Percentiles rank a stretch among this genome's conserved stretches.
These are phyloP conservation scores for Saturnispora kantuleensis DNA, from an alignment of 805 yeast species.

Conservation along the genomic window DNA sequence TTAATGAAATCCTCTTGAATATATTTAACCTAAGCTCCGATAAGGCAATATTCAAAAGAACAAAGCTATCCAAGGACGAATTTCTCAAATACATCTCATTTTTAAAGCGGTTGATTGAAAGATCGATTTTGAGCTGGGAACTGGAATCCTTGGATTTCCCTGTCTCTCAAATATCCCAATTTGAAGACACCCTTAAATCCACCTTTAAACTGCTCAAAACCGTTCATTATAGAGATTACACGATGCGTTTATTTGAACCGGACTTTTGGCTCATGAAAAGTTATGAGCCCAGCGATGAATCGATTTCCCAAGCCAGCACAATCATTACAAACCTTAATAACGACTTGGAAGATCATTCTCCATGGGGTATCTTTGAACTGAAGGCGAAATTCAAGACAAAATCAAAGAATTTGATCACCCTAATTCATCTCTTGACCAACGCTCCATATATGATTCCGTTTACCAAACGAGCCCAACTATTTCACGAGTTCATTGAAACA, in stretches of 20 bases:
- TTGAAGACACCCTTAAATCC: constrained; percentile 12
- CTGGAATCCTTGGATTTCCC: not conserved
- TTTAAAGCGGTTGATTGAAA: constrained; percentile 40
- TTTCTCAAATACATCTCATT: constrained; percentile 36
- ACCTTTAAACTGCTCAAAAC: constrained; percentile 52
- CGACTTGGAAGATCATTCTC: constrained; percentile 2
- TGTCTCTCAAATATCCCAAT: not conserved
- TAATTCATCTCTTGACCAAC: constrained; percentile 44
- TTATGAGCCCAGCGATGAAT: constrained; percentile 11
- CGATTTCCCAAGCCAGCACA: constrained; percentile 16
- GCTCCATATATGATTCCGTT: constrained; percentile 79
- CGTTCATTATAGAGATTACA: constrained; percentile 54
- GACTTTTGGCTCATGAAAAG: constrained; percentile 43
- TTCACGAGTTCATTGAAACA: constrained; percentile 60
- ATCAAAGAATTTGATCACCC: constrained; percentile 21
- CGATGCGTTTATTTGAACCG: constrained; percentile 41
- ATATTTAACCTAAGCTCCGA: constrained; percentile 3
- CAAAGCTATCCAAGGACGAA: constrained; percentile 19
- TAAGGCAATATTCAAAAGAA: not conserved
- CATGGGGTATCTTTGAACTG: no score
- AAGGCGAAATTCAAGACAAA: constrained; percentile 10
- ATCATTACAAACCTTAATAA: constrained; percentile 14
- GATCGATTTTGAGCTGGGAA: constrained; percentile 22
- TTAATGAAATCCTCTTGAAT: constrained; percentile 1
- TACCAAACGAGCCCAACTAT: constrained; percentile 59